Conservation (phyloP, 2,329 filamentous ascomycete species). For the Calonectria hawksworthii region DNA sequence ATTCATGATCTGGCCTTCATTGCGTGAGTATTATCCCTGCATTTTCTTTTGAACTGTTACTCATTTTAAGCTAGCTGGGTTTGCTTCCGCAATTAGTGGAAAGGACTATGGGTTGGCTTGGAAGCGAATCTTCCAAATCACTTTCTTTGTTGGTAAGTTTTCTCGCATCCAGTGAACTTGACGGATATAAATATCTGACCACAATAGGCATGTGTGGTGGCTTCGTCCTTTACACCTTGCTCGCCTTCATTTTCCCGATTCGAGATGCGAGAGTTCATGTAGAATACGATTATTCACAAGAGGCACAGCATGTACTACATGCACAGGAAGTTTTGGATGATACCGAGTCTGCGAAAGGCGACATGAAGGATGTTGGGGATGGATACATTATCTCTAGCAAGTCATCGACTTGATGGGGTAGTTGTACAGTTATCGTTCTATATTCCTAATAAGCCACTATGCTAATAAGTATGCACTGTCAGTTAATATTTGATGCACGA, state of each 20-base stretch:
- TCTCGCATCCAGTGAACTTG: not conserved
- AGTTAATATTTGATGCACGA: not conserved
- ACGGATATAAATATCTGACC: not conserved
- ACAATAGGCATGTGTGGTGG: not conserved
- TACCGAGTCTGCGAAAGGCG: not conserved
- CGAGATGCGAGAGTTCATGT: not conserved
- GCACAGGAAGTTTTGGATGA: not conserved
- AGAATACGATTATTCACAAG: not conserved
- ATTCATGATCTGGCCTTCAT: slow-evolving; percentile 5
- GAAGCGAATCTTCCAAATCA: slow-evolving; percentile 4
- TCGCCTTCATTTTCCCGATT: not conserved
- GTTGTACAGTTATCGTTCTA: not conserved
- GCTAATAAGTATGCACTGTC: not conserved
- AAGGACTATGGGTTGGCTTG: not conserved
- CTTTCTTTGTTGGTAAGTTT: not conserved
- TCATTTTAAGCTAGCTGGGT: not conserved
- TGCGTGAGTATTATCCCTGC: not conserved
- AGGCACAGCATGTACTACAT: not conserved
- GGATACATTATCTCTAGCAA: not conserved
- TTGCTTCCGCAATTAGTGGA: not conserved
- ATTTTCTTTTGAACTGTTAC: not conserved
- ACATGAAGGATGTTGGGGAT: not conserved
- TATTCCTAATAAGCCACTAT: not conserved
- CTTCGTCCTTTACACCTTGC: slow-evolving; percentile 1
- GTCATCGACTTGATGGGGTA: not conserved